phyloP scores from a whole-genome alignment of 2,329 filamentous ascomycete species.

The Aureobasidium melanogenum region DNA sequence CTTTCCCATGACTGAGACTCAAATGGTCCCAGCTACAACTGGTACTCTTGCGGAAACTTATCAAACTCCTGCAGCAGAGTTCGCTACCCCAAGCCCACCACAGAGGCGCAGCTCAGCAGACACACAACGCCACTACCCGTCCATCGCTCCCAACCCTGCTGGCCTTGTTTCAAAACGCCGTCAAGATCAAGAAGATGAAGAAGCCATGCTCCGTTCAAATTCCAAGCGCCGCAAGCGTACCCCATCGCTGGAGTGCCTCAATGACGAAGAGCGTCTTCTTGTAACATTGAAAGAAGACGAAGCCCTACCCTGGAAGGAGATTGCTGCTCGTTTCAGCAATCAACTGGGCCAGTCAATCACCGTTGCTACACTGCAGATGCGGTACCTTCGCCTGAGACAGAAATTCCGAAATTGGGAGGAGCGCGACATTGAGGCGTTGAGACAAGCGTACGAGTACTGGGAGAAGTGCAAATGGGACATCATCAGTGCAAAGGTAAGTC shows the following conservation, averaged over 20 bases:
- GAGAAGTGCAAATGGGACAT: conserved; percentile 46
- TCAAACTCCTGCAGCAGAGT: conserved; percentile 17
- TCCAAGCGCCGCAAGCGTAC: conserved; percentile 35
- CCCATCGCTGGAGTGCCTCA: conserved; percentile 27
- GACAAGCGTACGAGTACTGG: conserved; percentile 44
- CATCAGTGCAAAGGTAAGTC: conserved; percentile 40
- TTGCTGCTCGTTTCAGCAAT: conserved; percentile 40
- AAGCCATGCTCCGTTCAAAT: conserved; percentile 16
- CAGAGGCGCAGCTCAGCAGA: conserved; percentile 14
- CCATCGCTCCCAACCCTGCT: conserved; percentile 36
- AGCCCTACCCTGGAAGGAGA: conserved; percentile 46
- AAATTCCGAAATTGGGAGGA: conserved; percentile 44
- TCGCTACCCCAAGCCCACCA: conserved; percentile 20
- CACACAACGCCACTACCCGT: conserved; percentile 31
- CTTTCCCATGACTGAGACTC: conserved; percentile 20
- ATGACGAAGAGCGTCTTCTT: conserved; percentile 43
- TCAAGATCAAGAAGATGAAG: conserved; percentile 30
- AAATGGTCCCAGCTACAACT: neutral
- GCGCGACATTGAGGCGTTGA: conserved; percentile 40
- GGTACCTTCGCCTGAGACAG: conserved; percentile 43
- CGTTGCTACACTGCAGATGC: conserved; percentile 47
- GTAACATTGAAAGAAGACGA: conserved; percentile 45
- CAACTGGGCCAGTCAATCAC: conserved; percentile 38
- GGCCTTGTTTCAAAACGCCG: conserved; percentile 30
- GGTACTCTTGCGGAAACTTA: neutral